Conservation (phyloP, 352 stramenopile species). For the Thalassiosira sp. region DNA sequence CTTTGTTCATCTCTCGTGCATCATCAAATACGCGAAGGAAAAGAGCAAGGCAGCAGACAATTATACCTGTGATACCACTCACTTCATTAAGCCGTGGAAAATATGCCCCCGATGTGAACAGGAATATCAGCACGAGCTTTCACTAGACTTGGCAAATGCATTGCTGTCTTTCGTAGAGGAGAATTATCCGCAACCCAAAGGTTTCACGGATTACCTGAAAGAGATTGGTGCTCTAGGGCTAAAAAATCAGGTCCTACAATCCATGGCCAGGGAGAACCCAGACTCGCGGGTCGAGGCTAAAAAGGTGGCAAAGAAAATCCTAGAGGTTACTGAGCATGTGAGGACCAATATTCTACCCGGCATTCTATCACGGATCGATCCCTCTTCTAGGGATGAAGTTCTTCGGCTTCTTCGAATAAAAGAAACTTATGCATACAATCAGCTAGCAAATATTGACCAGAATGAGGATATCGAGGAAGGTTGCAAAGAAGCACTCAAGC, state of each 20-base stretch:
- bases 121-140: constrained; percentile 14
- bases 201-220: background rate
- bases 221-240: background rate
- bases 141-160: background rate
- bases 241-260: no score
- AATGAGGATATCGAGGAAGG: no score
- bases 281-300: background rate
- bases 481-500: no score
- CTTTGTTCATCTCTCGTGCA: no score
- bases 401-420: no score
- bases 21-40: background rate
- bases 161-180: constrained; percentile 10
- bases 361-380: background rate
- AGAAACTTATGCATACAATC: no score
- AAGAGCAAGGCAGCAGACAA: background rate
- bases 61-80: background rate
- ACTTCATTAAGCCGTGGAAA: constrained; percentile 3
- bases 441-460: no score
- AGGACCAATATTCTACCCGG: background rate
- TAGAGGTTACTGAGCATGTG: background rate
- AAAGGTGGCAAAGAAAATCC: background rate
- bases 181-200: background rate
- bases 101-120: constrained; percentile 24
- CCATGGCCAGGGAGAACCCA: background rate
- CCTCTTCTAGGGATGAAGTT: background rate